Evolutionary conservation across 106 monocot species (phyloP), one percentile per base, ranked within the genome.

Genomic region (Triglochin maritima): DNA sequence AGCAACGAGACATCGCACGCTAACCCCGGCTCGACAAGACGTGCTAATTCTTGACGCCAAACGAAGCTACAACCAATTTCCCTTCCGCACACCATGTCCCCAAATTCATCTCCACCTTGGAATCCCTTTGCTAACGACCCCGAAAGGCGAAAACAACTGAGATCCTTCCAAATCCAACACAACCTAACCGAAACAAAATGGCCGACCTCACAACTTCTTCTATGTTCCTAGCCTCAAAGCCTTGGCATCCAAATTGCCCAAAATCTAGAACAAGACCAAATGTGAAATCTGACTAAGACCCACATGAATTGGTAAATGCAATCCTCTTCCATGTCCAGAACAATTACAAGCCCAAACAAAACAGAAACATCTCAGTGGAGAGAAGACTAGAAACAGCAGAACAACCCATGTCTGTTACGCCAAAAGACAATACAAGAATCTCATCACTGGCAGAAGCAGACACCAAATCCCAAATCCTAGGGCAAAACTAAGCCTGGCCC

Each of bases 1-100:
- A 91, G 78, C 91, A 91, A 52, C 91, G 84, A 80, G 91, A 91
- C 91, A 91, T 91, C 47, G 83, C 75, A 76, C 69, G 12, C 17
- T 9, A 68, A 61, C 59, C 17, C 61, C 50, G 52, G 52, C 71
- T 59, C 67, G 15, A 64, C 65, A 65, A 68, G 29, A 9, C 61
- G 17, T 14, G 9, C 66, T 63, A 78, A 57, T 73, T 65, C 57
- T 74, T 67, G 71, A 47, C 58, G 68, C 66, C 59, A 41, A 64
- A 59, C 69, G 50, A 16, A 77, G 78, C 64, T 46, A 16, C 71
- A 53, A 9, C 51, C 54, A 57, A 58, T 9, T 59, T 72, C 81
- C 50, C 66, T 15, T 70, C 60, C 73, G 76, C 67, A 49, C 78
- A 85, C 79, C 84, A 84, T 81, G 72, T 81, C 77, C 73, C 62